Base-by-base conservation (phyloP, 768 basidiomycete species). In the Boletus coccyginus region DNA sequence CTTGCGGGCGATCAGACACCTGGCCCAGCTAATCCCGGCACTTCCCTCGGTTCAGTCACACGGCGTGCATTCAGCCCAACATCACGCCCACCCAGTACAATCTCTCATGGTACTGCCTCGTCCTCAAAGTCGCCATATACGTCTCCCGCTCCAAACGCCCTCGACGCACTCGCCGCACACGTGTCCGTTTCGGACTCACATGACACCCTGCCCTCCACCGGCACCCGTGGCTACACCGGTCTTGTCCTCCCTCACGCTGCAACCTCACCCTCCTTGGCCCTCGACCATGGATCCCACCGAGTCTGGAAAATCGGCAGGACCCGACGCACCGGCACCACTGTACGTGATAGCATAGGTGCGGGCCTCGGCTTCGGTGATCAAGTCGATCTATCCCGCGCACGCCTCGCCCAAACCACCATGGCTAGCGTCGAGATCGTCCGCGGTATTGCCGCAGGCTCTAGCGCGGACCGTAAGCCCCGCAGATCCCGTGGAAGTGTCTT, bases 381-480 rank as follows among this genome's bases (percentile, higher is more conserved):
- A 46, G 73, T 94, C 16, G 91, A 96, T 70, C 74, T 93, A 42
- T 86, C 90, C 2, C 78, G 80, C 12, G 81, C 85, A 17, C 92
- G 93, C 5, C 74, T 92, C 12, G 93, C 92, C 8, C 89, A 92
- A 67, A 87, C 86, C 7, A 92, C 89, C 6, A 95, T 97, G 93
- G 88, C 89, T 16, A 92, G 85, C 49, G 84, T 96, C 41, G 89
- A 92, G 65, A 82, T 92, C 33, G 83, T 89, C 17, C 77, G 78
- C 38, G 89, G 89, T 55, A 55, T 77, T 64, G 54, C 78, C 64
- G 52, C 62, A 64, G 59, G 58, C 7, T 55, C 70, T 5, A 53
- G 53, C 24, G 13, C 53, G n/a, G 29, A 41, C 46, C 62, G 58
- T 29, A 66, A 56, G 55, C 54, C 60, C 1, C 55, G 52, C 32